Conservation (phyloP, 169 alveolate species). For the Eimeria acervulina region DNA sequence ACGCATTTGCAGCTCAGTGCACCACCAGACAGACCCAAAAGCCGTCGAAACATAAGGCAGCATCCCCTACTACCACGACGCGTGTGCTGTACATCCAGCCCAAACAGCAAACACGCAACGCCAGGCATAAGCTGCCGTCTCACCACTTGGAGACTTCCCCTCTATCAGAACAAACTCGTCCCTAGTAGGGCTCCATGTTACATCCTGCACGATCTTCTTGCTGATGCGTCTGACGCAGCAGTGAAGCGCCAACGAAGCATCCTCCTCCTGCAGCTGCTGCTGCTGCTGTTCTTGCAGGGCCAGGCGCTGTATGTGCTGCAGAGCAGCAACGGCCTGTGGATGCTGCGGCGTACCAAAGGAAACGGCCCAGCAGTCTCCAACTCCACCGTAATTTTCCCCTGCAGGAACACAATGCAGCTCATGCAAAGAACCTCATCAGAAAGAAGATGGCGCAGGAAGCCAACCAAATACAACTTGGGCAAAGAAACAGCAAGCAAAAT, state of each 20-base stretch:
- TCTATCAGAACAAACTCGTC: conserved; percentile 87
- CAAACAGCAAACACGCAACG: background rate
- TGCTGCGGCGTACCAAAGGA: conserved; percentile 75
- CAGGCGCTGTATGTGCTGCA: conserved; percentile 51
- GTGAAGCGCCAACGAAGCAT: conserved; percentile 24
- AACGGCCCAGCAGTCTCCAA: conserved; percentile 84
- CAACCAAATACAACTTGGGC: background rate
- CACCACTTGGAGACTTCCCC: conserved; percentile 86
- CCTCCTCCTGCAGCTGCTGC: conserved; percentile 67
- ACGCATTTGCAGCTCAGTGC: background rate
- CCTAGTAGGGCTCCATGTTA: conserved; percentile 87
- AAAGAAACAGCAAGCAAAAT: background rate
- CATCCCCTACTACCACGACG: no score
- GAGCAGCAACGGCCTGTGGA: conserved; percentile 61
- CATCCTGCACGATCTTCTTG: conserved; percentile 87
- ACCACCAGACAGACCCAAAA: background rate
- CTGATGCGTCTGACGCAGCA: conserved; percentile 80
- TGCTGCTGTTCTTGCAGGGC: conserved; percentile 60
- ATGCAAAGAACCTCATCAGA: background rate
- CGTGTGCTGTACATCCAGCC: no score
- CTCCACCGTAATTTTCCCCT: conserved; percentile 84
- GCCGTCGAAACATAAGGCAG: background rate
- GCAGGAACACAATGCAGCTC: background rate
- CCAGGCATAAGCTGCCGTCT: conserved; percentile 22
- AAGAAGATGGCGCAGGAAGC: background rate